Conservation (phyloP, 2,329 filamentous ascomycete species). For the Clonostachys byssicola region DNA sequence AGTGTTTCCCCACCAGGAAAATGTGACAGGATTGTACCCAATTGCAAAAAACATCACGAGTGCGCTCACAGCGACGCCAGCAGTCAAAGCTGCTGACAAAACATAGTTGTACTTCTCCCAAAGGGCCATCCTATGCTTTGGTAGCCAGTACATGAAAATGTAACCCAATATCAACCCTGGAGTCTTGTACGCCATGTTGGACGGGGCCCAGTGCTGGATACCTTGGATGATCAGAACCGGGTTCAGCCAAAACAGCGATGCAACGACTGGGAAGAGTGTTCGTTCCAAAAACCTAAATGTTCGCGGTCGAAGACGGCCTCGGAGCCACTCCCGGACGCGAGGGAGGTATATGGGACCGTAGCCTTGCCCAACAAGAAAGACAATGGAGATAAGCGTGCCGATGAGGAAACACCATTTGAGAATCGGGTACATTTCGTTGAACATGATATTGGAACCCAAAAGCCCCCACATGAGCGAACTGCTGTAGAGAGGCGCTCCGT, state of each 20-base stretch:
- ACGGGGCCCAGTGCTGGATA: too few relatives aligned
- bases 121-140: constrained; percentile 25
- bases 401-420: constrained; percentile 26
- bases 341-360: constrained; percentile 20
- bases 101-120: constrained; percentile 49
- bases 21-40: constrained; percentile 11
- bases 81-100: constrained; percentile 37
- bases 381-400: constrained; percentile 22
- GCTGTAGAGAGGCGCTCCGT: constrained; percentile 25
- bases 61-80: constrained; percentile 39
- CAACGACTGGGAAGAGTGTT: too few relatives aligned
- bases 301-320: constrained; percentile 34
- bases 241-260: too few relatives aligned
- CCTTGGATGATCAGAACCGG: constrained; percentile 1
- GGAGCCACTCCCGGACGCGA: constrained; percentile 31
- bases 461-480: constrained; percentile 34
- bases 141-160: too few relatives aligned
- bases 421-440: constrained; percentile 25
- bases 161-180: too few relatives aligned
- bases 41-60: constrained; percentile 44
- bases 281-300: constrained; percentile 17
- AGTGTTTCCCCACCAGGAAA: constrained; percentile 44
- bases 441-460: constrained; percentile 29
- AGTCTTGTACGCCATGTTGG: too few relatives aligned
- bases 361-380: constrained; percentile 22